phyloP scores from a whole-genome alignment of 2,329 filamentous ascomycete species.

The Fusarium nelsonii region DNA sequence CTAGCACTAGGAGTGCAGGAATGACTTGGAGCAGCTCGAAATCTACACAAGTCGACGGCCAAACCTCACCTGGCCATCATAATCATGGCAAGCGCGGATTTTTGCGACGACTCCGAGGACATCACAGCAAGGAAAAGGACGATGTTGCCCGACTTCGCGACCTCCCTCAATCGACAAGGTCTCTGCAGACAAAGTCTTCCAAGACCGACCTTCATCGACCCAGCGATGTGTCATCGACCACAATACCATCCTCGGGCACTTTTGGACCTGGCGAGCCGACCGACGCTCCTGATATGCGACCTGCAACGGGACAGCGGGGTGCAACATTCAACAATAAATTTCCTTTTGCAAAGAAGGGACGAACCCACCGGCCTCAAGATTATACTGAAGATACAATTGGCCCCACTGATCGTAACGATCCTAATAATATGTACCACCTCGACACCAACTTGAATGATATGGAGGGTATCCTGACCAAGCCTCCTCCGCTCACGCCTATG shows the following conservation, averaged over 20 bases:
- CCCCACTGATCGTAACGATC: constrained; percentile 69
- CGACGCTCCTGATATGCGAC: constrained; percentile 48
- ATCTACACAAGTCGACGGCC: constrained; percentile 63
- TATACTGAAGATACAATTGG: constrained; percentile 70
- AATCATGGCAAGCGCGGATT: constrained; percentile 64
- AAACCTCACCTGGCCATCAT: constrained; percentile 69
- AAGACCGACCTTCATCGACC: constrained; percentile 60
- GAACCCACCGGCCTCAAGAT: constrained; percentile 61
- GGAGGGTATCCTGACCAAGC: constrained; percentile 86
- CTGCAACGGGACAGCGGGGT: constrained; percentile 51
- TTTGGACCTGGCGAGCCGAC: constrained; percentile 49
- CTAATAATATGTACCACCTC: constrained; percentile 76
- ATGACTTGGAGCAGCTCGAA: constrained; percentile 58
- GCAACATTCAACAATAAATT: constrained; percentile 73
- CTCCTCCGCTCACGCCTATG: constrained; percentile 77
- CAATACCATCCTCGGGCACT: constrained; percentile 51
- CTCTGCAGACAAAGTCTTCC: constrained; percentile 64
- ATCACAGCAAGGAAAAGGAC: constrained; percentile 66
- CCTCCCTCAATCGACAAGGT: constrained; percentile 65
- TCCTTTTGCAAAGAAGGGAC: constrained; percentile 70
- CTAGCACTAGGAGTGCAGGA: constrained; percentile 75
- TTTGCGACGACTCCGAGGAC: constrained; percentile 63
- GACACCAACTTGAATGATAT: constrained; percentile 92
- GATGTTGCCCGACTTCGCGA: constrained; percentile 58
- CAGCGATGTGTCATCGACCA: constrained; percentile 55